Evolutionary conservation across 2,329 filamentous ascomycete genomes (phyloP).

Genomic region (Seiridium cupressi): DNA sequence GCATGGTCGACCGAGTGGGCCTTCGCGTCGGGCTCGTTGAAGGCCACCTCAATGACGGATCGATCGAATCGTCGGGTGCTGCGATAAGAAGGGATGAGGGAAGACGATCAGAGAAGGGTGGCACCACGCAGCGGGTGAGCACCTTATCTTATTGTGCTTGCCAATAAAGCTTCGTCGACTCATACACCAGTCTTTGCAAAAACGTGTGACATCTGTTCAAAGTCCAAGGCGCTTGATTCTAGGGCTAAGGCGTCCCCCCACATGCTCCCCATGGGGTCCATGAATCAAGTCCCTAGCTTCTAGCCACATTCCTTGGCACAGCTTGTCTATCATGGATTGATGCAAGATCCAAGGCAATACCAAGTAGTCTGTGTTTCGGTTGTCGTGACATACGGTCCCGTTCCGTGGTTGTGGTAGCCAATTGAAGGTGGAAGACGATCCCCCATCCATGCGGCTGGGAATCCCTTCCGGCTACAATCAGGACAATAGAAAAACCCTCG

Average conservation of each 20-base stretch:
- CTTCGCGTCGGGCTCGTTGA: neutral
- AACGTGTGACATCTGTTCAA: neutral
- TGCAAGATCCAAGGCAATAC: neutral
- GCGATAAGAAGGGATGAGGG: neutral
- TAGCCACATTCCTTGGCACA: neutral
- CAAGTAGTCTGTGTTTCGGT: neutral
- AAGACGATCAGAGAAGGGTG: neutral
- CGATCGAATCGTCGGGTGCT: neutral
- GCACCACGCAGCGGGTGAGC: neutral
- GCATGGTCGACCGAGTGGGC: constrained; percentile 12
- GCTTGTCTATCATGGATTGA: neutral
- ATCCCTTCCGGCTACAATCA: neutral
- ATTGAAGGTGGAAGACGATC: neutral
- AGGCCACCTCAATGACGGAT: neutral
- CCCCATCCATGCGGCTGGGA: neutral
- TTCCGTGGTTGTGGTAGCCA: neutral
- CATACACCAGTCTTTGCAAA: neutral
- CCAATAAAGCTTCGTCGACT: neutral
- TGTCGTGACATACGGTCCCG: neutral
- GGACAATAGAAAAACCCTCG: neutral
- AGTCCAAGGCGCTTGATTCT: neutral
- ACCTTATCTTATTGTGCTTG: neutral
- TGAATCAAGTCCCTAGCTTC: neutral
- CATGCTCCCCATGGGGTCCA: neutral
- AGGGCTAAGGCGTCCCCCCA: neutral